Evolutionary conservation across 2,329 filamentous ascomycete species (phyloP).

Genomic region (Aspergillus sp.): DNA sequence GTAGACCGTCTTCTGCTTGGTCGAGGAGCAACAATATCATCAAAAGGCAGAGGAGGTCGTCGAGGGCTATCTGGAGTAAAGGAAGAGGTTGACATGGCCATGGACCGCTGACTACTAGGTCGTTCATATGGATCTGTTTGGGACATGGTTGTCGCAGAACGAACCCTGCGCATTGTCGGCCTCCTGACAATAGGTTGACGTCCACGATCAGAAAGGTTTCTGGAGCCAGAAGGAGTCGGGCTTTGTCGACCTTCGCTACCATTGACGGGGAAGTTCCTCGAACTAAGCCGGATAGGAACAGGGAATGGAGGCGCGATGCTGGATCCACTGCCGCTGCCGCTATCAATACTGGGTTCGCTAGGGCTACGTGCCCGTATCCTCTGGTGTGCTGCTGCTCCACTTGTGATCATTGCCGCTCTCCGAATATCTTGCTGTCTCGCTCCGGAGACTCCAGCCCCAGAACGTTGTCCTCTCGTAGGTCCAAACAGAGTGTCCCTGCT

Average conservation of each 20-base stretch:
- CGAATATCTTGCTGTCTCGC: constrained; percentile 61
- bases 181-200: constrained; percentile 54
- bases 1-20: constrained; percentile 24
- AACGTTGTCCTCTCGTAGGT: constrained; percentile 23
- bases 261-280: constrained; percentile 64
- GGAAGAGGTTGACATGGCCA: constrained; percentile 60
- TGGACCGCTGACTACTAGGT: constrained; percentile 43
- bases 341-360: constrained; percentile 40
- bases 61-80: constrained; percentile 65
- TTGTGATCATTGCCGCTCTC: constrained; percentile 75
- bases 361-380: constrained; percentile 52
- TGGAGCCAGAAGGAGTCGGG: constrained; percentile 60
- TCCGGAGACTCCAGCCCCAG: constrained; percentile 31
- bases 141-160: constrained; percentile 73
- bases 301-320: constrained; percentile 70
- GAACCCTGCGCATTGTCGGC: constrained; percentile 68
- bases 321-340: constrained; percentile 31
- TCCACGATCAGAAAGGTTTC: constrained; percentile 52
- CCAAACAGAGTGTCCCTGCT: too few species aligned
- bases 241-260: constrained; percentile 74
- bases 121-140: constrained; percentile 45
- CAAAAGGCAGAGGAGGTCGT: constrained; percentile 67
- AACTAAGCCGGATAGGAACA: constrained; percentile 85
- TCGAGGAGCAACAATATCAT: constrained; percentile 59
- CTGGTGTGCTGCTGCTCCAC: constrained; percentile 67